Evolutionary conservation across 2,329 filamentous ascomycete species (phyloP), one percentile per base, ranked within the genome.

Genomic region (Colletotrichum graminicola): DNA sequence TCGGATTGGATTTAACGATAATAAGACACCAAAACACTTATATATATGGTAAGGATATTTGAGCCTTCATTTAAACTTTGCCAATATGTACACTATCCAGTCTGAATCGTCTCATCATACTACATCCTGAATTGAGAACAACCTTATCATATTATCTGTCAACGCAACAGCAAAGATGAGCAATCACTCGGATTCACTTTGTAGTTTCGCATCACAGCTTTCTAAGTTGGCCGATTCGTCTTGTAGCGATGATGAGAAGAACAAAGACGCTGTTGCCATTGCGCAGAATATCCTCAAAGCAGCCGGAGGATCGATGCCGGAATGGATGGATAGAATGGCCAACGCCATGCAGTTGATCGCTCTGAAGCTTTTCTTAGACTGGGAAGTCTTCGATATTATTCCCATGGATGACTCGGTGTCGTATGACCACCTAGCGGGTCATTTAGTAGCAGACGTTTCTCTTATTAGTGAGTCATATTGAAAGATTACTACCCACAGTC

Each of bases 331-430:
- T 7, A 45, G 56, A 47, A 36, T 39, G 32, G 43, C 41, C 10
- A 60, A 10, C 3, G 23, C 16, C 8, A 39, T 51, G 36, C 64
- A 72, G 41, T 1, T 69, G 5, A 32, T 63, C 8, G 29, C 55
- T 21, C 43, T 77, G 8, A 74, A 75, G 1, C 68, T 81, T 5
- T 80, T 82, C 61, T 68, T 77, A 36, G 74, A 78, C 47, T 80
- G 80, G 78, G 74, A 76, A 11, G 76, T 73, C 0, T 81, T 82
- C 60, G 77, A 79, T 8, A 56, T 68, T 1, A 79, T 83, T 26
- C 79, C 80, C 0, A 21, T 60, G 2, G 74, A 75, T 0, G 78
- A 74, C 1, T 41, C 68, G 1, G 78, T 81, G 18, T 75, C 77
- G 8, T 77, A 77, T 62, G 49, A 55, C 0, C 75, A 79, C 0